Base-by-base conservation (phyloP, 2,329 filamentous ascomycete genomes). In the Fusarium oxysporum region DNA sequence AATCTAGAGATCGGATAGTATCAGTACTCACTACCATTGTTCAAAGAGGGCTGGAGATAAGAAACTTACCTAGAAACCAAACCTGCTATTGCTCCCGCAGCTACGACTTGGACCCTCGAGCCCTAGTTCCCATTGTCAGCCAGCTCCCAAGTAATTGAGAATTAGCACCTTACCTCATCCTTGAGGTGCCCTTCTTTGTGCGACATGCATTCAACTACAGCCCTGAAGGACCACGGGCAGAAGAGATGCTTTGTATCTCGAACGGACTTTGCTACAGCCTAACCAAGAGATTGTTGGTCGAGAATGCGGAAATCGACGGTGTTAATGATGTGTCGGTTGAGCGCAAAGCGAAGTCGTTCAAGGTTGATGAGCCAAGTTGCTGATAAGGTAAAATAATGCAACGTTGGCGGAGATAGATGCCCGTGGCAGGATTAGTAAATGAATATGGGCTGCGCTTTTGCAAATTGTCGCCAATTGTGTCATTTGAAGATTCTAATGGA, bases 51-150 rank as follows among this genome's bases (percentile, higher is more conserved):
- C 25, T 16, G 28, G 21, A 14, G 38, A 50, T 23, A n/a, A 41
- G 55, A 56, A 55, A 62, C 81, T 62, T 87, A 94, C 92, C 95
- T 92, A 61, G 96, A 96, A 72, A 98, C 91, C 74, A 98, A 89
- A 65, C 96, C 96, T 72, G 96, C 94, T 74, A 86, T 85, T 53
- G 86, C 88, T 62, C 89, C 89, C 45, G 89, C 88, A 50, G 84
- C 80, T 56, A 89, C 84, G 69, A 89, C 87, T 79, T 91, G 88
- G 48, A 87, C 81, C 70, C 81, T 85, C 59, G 88, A 86, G 81
- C 89, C 89, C 87, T 89, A 65, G 61, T 62, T 60, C 50, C 30
- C 56, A 35, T 50, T 43, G 53, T 77, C 44, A 77, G 67, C 37
- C 28, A 35, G 19, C 37, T n/a, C 12, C 35, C 25, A 28, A 30